Base-by-base conservation (phyloP, 768 basidiomycete genomes). In the Suillus placidus region DNA sequence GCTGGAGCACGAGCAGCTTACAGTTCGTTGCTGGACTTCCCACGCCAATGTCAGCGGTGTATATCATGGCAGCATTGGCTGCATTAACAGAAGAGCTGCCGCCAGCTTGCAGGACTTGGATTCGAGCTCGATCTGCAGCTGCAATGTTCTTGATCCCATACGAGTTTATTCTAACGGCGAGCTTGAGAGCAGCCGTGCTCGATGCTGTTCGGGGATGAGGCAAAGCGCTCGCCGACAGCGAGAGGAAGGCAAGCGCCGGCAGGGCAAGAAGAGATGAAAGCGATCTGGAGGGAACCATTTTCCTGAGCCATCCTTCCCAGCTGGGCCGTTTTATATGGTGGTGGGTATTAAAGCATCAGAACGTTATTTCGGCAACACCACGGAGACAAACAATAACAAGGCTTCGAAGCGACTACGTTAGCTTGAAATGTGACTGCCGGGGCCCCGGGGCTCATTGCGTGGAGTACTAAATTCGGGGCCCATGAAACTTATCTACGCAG, bases 1-100 rank as follows among this genome's bases (percentile, higher is more conserved):
- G 8, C 10, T 20, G 16, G 37, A 30, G 13, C 14, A 34, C 8
- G 55, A 40, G 26, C 20, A 43, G 6, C 68, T 51, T 54, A 68
- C 67, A 65, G 35, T 69, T 18, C 1, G 68, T 69, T 20, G 68
- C 51, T 20, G 68, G 68, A 45, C 16, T 47, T 13, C 68, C 68
- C 10, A 69, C 68, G 35, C 69, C 68, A 12, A 69, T 45, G 13
- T 20, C 30, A 32, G 68, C 68, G 18, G 61, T 65, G 64, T 69
- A 69, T 23, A 43, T 35, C 4, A 0, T 62, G 6, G 70, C 68
- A 7, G 52, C 70, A 8, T 57, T 55, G 60, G 72, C 73, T 20
- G 71, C 70, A 14, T 64, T 66, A 0, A 66, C 30, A 13, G 51
- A 45, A n/a, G 64, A 51, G 23, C 18, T 52, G 62, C 16, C 38